Percentiles rank a stretch among this genome's conserved stretches.
phyloP scores from a whole-genome alignment of 352 stramenopile genomes.

The Pythium plurisporium region DNA sequence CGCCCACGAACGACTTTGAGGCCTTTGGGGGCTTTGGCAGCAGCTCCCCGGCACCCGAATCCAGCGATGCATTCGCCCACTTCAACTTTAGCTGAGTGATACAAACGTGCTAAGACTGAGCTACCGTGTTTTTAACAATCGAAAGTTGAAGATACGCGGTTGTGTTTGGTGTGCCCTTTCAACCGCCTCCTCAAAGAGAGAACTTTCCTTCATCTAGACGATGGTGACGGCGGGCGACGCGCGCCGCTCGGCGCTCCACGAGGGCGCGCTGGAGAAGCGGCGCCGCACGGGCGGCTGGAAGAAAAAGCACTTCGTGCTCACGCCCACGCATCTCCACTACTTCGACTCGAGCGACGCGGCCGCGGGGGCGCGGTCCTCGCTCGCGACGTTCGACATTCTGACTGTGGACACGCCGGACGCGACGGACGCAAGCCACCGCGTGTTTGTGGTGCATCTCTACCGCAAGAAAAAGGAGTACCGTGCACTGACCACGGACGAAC shows the following conservation, averaged over 20 bases:
- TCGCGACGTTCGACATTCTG: constrained; percentile 67
- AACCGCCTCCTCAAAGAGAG: too few relatives aligned
- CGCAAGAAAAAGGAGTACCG: constrained; percentile 80
- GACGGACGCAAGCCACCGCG: constrained; percentile 34
- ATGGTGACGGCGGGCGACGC: constrained; percentile 74
- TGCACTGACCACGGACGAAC: constrained; percentile 47
- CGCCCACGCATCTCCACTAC: constrained; percentile 52
- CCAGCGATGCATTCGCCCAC: constrained; percentile 6
- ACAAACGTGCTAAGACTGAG: too few relatives aligned
- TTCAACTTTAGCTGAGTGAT: constrained; percentile 23
- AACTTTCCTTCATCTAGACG: background rate
- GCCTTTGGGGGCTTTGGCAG: constrained; percentile 28
- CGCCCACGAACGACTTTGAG: constrained; percentile 23
- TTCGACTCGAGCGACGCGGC: constrained; percentile 42
- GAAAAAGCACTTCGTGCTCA: constrained; percentile 77
- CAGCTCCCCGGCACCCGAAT: constrained; percentile 10
- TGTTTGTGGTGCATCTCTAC: constrained; percentile 59
- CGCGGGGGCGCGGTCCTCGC: constrained; percentile 21
- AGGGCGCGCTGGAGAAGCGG: constrained; percentile 65
- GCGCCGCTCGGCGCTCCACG: constrained; percentile 44
- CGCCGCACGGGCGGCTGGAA: constrained; percentile 73
- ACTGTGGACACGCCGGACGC: constrained; percentile 36
- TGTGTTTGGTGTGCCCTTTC: too few relatives aligned
- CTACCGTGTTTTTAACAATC: constrained; percentile 4
- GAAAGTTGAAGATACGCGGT: constrained; percentile 19